These are phyloP conservation scores for Coemansia sp. DNA, from an alignment of 192 early-diverging fungal genomes.

Conservation along the genomic window DNA sequence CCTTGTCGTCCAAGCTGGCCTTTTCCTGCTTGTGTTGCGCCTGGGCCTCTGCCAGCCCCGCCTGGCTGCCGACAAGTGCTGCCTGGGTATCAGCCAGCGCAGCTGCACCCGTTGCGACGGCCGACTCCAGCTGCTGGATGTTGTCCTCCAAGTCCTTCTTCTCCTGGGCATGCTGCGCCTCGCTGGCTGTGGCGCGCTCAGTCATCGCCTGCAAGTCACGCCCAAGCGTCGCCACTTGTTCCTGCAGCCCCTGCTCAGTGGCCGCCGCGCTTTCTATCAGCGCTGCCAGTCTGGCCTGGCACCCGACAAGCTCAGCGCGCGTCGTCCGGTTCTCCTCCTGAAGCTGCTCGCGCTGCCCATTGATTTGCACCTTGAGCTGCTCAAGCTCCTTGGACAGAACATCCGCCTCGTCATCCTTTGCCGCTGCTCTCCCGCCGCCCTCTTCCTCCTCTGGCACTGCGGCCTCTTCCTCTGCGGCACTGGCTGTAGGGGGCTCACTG, in stretches of 20 bases:
- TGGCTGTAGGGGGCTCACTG: not conserved
- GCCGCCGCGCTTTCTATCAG: slow-evolving; percentile 9
- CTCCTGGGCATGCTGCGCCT: slow-evolving; percentile 11
- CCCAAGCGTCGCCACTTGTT: slow-evolving; percentile 5
- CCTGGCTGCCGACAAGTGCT: slow-evolving; percentile 1
- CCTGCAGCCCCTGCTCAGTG: slow-evolving; percentile 10
- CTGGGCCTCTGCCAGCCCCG: slow-evolving; percentile 12
- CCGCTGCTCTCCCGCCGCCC: not conserved
- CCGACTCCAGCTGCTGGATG: slow-evolving; percentile 5
- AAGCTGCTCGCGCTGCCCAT: slow-evolving; percentile 46
- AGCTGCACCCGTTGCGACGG: not conserved
- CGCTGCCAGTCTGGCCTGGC: slow-evolving; percentile 8
- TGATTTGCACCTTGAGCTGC: slow-evolving; percentile 39
- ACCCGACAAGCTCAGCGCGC: slow-evolving; percentile 26
- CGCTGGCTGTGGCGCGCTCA: slow-evolving; percentile 12
- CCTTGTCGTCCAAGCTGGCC: not conserved
- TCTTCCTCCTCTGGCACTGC: slow-evolving; percentile 4
- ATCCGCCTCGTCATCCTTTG: slow-evolving; percentile 27
- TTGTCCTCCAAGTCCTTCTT: slow-evolving; percentile 2
- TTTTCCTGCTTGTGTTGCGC: slow-evolving; percentile 11
- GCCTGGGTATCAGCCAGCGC: not conserved
- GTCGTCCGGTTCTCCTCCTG: slow-evolving; percentile 29
- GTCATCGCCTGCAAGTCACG: slow-evolving; percentile 11
- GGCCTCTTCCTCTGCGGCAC: not conserved
- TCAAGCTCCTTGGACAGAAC: slow-evolving; percentile 44